Base-by-base conservation (phyloP, 345 rosid genomes). In the Arabis alpina region DNA sequence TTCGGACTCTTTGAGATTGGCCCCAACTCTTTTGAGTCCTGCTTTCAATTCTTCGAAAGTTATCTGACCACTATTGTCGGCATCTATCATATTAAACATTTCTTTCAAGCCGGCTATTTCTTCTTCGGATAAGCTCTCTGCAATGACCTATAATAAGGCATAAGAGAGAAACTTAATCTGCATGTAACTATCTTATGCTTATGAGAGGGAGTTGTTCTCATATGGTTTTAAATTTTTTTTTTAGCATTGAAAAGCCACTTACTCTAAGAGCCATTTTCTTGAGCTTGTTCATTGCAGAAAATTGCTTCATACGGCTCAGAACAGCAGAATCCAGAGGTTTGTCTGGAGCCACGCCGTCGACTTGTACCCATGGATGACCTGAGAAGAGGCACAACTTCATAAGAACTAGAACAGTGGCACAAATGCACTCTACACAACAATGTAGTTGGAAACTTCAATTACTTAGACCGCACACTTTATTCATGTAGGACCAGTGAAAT, bases 301-400 rank as follows among this genome's bases (percentile, higher is more conserved):
- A 91, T 52, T 88, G 91, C 79, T 88, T 91, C 91, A 91, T 55
- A 57, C 97, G 91, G 73, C 87, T 87, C 44, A 88, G 72, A 56
- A 91, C 95, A 48, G 97, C 97, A 57, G 91, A 82, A 81, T 91
- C 97, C 24, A 91, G 91, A 82, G 92, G 95, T 71, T 78, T 91
- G 77, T 91, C 91, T 37, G 92, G 93, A 61, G 97, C 97, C 70
- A 84, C 86, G 6, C 97, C 93, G 39, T 88, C 91, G 34, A 82
- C 81, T 74, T 87, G 92, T 60, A 91, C 86, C 97, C 97, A 91
- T 60, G 97, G 97, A 66, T 91, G 97, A 75, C 95, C 97, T 91
- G 86, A 25, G 39, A 41, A 51, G 47, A 51, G 45, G 41, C 71
- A 58, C 12, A 64, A 50, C 61, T 10, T 62, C 47, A 54, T 69